These are phyloP conservation scores for Apiospora hydei DNA, from an alignment of 2,329 filamentous ascomycete species.

Conservation along the genomic window DNA sequence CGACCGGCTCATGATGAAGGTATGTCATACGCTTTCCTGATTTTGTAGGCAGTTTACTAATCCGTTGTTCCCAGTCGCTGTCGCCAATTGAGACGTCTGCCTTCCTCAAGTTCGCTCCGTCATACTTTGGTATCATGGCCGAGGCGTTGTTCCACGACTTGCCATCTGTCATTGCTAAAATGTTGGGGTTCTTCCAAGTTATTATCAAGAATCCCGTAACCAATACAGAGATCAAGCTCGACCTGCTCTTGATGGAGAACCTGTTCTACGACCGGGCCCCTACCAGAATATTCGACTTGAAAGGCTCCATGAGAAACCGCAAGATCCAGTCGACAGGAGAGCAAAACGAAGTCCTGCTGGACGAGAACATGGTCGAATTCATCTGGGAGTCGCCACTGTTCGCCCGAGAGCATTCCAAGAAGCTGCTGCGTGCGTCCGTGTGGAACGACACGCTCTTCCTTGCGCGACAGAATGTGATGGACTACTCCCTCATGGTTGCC, in stretches of 20 bases:
- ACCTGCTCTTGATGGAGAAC: slow-evolving; percentile 95
- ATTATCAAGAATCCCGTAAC: slow-evolving; percentile 95
- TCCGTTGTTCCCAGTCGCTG: slow-evolving; percentile 65
- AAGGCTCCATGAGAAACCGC: slow-evolving; percentile 97
- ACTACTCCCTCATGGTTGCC: slow-evolving; percentile 98
- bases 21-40: slow-evolving; percentile 33
- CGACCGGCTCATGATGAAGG: slow-evolving; percentile 89
- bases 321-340: slow-evolving; percentile 96
- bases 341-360: slow-evolving; percentile 92
- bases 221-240: slow-evolving; percentile 92
- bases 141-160: slow-evolving; percentile 95
- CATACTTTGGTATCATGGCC: slow-evolving; percentile 97
- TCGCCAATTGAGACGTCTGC: slow-evolving; percentile 91
- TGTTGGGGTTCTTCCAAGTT: slow-evolving; percentile 98
- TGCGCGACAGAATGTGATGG: slow-evolving; percentile 96
- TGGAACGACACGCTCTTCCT: slow-evolving; percentile 98
- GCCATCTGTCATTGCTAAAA: slow-evolving; percentile 97
- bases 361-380: slow-evolving; percentile 99
- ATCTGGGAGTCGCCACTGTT: slow-evolving; percentile 98
- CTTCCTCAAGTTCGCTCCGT: slow-evolving; percentile 93
- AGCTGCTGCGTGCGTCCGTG: slow-evolving; percentile 86
- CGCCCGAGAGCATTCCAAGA: slow-evolving; percentile 94
- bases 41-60: not conserved
- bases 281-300: slow-evolving; percentile 91
- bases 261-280: slow-evolving; percentile 94